phyloP scores from a whole-genome alignment of 148 eudicot species.

The Dysphania ambrosioides region DNA sequence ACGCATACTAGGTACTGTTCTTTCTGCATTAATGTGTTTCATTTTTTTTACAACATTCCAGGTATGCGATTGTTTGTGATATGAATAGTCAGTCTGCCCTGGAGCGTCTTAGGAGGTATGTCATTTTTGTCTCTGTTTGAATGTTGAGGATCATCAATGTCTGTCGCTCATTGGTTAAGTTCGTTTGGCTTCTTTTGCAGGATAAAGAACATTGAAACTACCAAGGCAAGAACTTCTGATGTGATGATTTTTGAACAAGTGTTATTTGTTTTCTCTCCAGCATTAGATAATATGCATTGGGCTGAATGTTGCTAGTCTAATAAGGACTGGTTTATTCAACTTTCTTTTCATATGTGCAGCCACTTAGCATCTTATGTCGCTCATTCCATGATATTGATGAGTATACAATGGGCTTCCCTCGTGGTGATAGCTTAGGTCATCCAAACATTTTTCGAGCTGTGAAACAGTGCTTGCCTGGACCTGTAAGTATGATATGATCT shows the following conservation, averaged over 20 bases:
- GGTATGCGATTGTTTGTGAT: slow-evolving; percentile 87
- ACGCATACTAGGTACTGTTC: not conserved
- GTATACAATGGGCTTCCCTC: slow-evolving; percentile 81
- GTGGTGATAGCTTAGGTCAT: slow-evolving; percentile 66
- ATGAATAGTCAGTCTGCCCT: slow-evolving; percentile 59
- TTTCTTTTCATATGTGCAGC: slow-evolving; percentile 49
- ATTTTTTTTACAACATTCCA: slow-evolving; percentile 18
- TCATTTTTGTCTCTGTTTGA: slow-evolving; percentile 2
- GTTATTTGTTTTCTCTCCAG: not conserved
- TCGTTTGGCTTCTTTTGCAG: slow-evolving; percentile 40
- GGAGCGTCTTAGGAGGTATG: slow-evolving; percentile 83
- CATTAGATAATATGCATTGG: not conserved
- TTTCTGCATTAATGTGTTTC: not conserved
- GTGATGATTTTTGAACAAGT: slow-evolving; percentile 10
- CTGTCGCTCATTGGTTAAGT: slow-evolving; percentile 9
- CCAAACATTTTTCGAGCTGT: slow-evolving; percentile 72
- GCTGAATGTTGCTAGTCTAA: slow-evolving; percentile 1
- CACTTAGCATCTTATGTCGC: slow-evolving; percentile 77
- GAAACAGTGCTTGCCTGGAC: slow-evolving; percentile 87
- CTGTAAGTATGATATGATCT: slow-evolving; percentile 46
- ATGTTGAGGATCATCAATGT: slow-evolving; percentile 1
- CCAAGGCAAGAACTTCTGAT: slow-evolving; percentile 51
- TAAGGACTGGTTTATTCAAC: not conserved
- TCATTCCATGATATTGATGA: slow-evolving; percentile 80
- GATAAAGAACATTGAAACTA: slow-evolving; percentile 59